These are phyloP conservation scores for Chytriomyces confervae DNA, from an alignment of 192 early-diverging fungal genomes.

Conservation along the genomic window DNA sequence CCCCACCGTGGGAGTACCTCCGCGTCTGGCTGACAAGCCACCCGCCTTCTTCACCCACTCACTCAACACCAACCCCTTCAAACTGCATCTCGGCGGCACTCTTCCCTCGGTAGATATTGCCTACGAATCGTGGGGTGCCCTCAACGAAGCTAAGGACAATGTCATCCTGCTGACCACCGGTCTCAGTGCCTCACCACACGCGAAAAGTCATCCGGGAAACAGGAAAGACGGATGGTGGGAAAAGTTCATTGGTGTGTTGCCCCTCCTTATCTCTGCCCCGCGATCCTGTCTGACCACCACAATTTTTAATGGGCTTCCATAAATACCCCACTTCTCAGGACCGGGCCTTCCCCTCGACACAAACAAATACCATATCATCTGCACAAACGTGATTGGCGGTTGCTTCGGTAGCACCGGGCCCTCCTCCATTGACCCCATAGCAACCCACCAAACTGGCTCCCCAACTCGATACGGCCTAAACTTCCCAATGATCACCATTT, in stretches of 20 bases:
- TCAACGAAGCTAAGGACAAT: constrained; percentile 81
- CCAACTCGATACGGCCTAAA: constrained; percentile 78
- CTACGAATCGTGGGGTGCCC: constrained; percentile 95
- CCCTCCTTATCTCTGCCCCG: background rate
- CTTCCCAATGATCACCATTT: constrained; percentile 91
- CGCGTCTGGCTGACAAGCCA: too few relatives aligned
- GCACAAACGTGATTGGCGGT: constrained; percentile 94
- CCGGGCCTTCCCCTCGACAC: constrained; percentile 92
- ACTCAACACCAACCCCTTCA: constrained; percentile 56
- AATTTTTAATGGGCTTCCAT: too few relatives aligned
- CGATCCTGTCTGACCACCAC: constrained; percentile 6
- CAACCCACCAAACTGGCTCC: constrained; percentile 48
- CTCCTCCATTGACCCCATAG: constrained; percentile 73
- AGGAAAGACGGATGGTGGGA: constrained; percentile 93
- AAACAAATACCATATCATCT: constrained; percentile 92
- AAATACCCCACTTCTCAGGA: constrained; percentile 38
- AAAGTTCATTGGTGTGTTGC: constrained; percentile 76
- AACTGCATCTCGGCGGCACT: constrained; percentile 81
- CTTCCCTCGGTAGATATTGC: constrained; percentile 82
- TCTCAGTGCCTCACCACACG: constrained; percentile 88
- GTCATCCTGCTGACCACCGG: constrained; percentile 56
- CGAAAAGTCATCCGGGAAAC: constrained; percentile 84
- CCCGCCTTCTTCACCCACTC: too few relatives aligned
- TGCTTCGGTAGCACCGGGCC: constrained; percentile 98
- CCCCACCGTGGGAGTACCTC: too few relatives aligned